These are phyloP conservation scores for Penicillium sp. DNA, from an alignment of 2,329 filamentous ascomycete species.

Conservation along the genomic window DNA sequence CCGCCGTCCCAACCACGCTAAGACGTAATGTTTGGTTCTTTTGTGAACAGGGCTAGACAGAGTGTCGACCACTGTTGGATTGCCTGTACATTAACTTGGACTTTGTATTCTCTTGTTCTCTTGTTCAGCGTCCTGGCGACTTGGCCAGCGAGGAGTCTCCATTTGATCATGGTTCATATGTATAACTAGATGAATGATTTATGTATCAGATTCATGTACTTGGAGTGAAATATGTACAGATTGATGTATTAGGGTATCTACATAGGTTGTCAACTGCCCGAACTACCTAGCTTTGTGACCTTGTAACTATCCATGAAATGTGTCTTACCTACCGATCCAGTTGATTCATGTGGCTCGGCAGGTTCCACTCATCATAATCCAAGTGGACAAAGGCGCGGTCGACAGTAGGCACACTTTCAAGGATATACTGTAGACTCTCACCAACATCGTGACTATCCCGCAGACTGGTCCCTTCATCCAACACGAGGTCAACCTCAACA, in stretches of 20 bases:
- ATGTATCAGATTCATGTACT: conserved; percentile 13
- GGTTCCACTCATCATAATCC: conserved; percentile 46
- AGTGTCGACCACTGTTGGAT: not conserved
- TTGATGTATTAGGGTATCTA: not conserved
- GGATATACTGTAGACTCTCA: conserved; percentile 58
- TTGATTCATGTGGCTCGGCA: conserved; percentile 43
- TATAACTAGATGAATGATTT: conserved; percentile 25
- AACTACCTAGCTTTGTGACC: not conserved
- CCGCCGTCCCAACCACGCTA: conserved; percentile 29
- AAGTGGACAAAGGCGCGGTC: conserved; percentile 50
- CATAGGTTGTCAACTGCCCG: not conserved
- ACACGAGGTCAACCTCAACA: conserved; percentile 60
- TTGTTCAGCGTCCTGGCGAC: conserved; percentile 6
- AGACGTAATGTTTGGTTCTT: not conserved
- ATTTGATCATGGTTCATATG: conserved; percentile 14
- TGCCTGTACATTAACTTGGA: conserved; percentile 3
- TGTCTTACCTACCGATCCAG: conserved; percentile 21
- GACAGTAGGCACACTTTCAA: conserved; percentile 50
- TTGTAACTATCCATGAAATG: too few species aligned
- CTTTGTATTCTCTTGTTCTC: not conserved
- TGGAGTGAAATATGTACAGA: not conserved
- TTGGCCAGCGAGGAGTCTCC: conserved; percentile 2
- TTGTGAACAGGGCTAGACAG: not conserved
- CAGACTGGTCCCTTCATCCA: conserved; percentile 54
- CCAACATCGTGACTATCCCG: conserved; percentile 59